Base-by-base conservation (phyloP, 2,329 filamentous ascomycete genomes). In the Hypomyces rosellus region DNA sequence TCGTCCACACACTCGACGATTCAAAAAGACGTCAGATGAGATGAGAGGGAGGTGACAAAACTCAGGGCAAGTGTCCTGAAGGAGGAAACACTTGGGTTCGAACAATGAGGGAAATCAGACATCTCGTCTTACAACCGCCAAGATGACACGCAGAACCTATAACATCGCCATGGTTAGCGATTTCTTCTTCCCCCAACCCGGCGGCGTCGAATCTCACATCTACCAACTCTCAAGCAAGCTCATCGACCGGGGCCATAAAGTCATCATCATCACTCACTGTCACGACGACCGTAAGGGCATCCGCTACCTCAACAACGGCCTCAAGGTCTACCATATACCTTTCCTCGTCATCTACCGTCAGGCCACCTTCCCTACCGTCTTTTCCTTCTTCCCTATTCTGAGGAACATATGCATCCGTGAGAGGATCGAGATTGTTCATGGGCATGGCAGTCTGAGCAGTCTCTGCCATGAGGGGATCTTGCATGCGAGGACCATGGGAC, bases 131-230 rank as follows among this genome's bases (percentile, higher is more conserved):
- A 30, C 25, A 50, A 49, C 56, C 59, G 55, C 61, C 67, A 69
- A 59, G 49, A 80, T 78, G 70, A 69, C 74, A 59, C 77, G 74
- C 59, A 74, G 74, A 56, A 80, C 77, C 33, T 85, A 84, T 69
- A 85, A 82, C 63, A 85, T 85, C 71, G 82, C 82, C 55, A 99
- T 99, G 93, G 88, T 96, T 68, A 91, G 92, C 80, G 93, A 99
- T 76, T 96, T 95, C 79, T 99, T 99, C 84, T 99, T 95, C 66
- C 93, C 93, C 13, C 92, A 97, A 64, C 92, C 93, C 47, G 91
- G 93, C 65, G 93, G 93, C 61, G 84, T 99, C 57, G 93, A 99
- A 74, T 95, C 89, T 69, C 93, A 99, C 71, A 97, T 99, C 61
- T 99, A 99, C 74, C 93, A 99, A 69, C 77, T 99, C 38, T 93